Conservation (phyloP, 495 filamentous ascomycete genomes). For the Penicillium verhagenii region DNA sequence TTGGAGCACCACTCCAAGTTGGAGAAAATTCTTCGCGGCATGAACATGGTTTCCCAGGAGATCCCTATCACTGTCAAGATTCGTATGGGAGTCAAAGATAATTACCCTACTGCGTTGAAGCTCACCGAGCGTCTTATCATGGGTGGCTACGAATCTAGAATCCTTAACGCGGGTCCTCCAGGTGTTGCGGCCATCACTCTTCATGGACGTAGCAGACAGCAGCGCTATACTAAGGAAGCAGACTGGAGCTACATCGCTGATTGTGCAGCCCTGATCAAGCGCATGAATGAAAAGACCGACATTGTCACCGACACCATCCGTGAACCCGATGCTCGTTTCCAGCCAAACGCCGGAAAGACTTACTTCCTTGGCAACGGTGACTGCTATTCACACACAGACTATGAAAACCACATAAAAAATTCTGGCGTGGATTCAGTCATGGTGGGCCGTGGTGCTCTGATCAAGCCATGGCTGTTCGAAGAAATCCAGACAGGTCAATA, state of each 20-base stretch:
- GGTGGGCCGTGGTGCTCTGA: slow-evolving; percentile 85
- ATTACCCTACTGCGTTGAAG: slow-evolving; percentile 74
- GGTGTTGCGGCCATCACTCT: slow-evolving; percentile 92
- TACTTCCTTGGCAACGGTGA: slow-evolving; percentile 98
- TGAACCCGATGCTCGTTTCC: slow-evolving; percentile 66
- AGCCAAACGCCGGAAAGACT: slow-evolving; percentile 61
- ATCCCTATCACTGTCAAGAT: slow-evolving; percentile 93
- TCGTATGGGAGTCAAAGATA: slow-evolving; percentile 83
- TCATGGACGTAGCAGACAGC: slow-evolving; percentile 89
- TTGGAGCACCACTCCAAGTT: slow-evolving; percentile 80
- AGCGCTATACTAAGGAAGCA: slow-evolving; percentile 84
- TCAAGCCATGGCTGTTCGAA: slow-evolving; percentile 98
- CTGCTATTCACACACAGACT: slow-evolving; percentile 89
- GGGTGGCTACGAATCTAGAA: slow-evolving; percentile 64
- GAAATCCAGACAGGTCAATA: slow-evolving; percentile 92
- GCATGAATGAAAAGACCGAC: slow-evolving; percentile 64
- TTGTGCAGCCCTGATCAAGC: slow-evolving; percentile 78
- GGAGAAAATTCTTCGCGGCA: slow-evolving; percentile 88
- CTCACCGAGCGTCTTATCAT: slow-evolving; percentile 79
- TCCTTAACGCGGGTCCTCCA: slow-evolving; percentile 60
- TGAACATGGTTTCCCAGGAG: slow-evolving; percentile 86
- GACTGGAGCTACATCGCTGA: slow-evolving; percentile 95
- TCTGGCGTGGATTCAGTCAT: slow-evolving; percentile 84
- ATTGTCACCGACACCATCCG: slow-evolving; percentile 68
- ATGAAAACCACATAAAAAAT: slow-evolving; percentile 72